Conservation (phyloP, 345 rosid species). For the Trapa bicornis region DNA sequence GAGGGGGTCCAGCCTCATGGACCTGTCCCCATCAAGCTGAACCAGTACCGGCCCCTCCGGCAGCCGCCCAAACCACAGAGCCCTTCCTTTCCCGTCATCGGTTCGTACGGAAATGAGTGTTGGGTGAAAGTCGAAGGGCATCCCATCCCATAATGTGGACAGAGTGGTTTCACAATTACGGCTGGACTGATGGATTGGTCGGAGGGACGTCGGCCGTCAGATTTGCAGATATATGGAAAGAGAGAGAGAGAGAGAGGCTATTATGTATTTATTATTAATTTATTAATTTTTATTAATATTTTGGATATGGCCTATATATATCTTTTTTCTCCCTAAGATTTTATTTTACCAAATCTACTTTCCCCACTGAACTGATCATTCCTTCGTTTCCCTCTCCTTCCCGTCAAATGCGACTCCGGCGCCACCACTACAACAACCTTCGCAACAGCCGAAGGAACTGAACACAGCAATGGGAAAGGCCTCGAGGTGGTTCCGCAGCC, state of each 20-base stretch:
- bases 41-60: no score
- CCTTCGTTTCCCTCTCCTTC: not conserved
- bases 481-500: conserved; percentile 55
- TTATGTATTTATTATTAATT: no score
- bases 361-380: not conserved
- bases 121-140: no score
- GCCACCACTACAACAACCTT: not conserved
- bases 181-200: no score
- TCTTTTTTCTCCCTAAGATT: not conserved
- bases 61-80: no score
- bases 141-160: no score
- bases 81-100: no score
- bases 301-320: not conserved
- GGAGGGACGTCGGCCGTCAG: not conserved
- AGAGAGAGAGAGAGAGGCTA: not conserved
- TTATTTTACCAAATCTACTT: not conserved
- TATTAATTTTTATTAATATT: no score
- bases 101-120: no score
- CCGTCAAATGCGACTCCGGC: conserved; percentile 2
- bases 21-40: not conserved
- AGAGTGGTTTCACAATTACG: no score
- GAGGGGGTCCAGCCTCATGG: not conserved
- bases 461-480: conserved; percentile 58
- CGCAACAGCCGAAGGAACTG: not conserved
- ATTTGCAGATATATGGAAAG: not conserved